Conservation (phyloP, 495 filamentous ascomycete genomes). For the Glarea lozoyensis region DNA sequence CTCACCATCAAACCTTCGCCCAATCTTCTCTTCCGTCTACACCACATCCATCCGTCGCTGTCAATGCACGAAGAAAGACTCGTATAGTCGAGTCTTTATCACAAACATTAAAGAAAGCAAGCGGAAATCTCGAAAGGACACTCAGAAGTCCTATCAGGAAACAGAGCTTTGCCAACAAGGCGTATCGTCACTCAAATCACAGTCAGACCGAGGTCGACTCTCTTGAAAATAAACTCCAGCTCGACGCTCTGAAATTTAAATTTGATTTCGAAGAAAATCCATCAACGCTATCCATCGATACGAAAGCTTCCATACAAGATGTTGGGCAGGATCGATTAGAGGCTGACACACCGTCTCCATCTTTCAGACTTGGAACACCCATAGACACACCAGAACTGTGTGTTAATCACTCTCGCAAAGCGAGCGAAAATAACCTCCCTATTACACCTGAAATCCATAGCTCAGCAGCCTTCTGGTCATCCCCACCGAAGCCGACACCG, state of each 20-base stretch:
- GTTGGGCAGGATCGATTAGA: background rate
- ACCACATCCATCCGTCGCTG: slow-evolving; percentile 5
- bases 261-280: slow-evolving; percentile 10
- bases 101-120: slow-evolving; percentile 13
- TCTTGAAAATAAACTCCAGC: slow-evolving; percentile 5
- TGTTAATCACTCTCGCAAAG: slow-evolving; percentile 3
- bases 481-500: no score
- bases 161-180: slow-evolving; percentile 7
- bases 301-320: background rate
- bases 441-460: slow-evolving; percentile 10
- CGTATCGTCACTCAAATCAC: slow-evolving; percentile 1
- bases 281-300: slow-evolving; percentile 1
- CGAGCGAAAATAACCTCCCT: slow-evolving; percentile 11
- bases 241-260: slow-evolving; percentile 8
- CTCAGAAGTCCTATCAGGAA: slow-evolving; percentile 20
- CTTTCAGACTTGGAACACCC: slow-evolving; percentile 9
- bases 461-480: slow-evolving; percentile 10
- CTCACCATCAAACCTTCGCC: slow-evolving; percentile 3
- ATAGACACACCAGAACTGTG: slow-evolving; percentile 11
- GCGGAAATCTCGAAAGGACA: background rate
- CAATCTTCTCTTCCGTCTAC: slow-evolving; percentile 11
- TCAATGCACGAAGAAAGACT: slow-evolving; percentile 4
- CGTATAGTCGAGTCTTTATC: slow-evolving; percentile 7
- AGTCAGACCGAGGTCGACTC: slow-evolving; percentile 2
- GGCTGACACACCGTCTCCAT: background rate